Conservation (phyloP, 257 asterid species). For the Solanum sparsipilum region DNA sequence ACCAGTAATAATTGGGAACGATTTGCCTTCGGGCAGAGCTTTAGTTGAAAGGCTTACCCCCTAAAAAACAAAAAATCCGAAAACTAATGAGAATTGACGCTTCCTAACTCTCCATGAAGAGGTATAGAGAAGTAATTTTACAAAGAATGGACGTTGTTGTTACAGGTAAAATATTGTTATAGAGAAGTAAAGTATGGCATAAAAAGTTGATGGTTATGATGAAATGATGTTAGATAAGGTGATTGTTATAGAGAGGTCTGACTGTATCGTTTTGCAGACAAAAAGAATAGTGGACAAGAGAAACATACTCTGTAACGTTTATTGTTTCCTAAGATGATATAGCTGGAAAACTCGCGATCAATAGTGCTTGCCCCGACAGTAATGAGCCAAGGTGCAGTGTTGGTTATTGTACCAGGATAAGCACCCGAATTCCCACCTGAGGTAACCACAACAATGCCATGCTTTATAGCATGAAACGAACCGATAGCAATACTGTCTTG, state of each 20-base stretch:
- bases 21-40: conserved; percentile 26
- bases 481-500: conserved; percentile 79
- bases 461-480: conserved; percentile 75
- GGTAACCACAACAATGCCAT: conserved; percentile 66
- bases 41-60: conserved; percentile 66
- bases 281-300: background rate
- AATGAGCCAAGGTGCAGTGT: conserved; percentile 81
- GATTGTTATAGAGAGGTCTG: background rate
- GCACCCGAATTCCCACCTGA: conserved; percentile 97
- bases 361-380: conserved; percentile 89
- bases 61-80: conserved; percentile 12
- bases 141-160: background rate
- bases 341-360: conserved; percentile 63
- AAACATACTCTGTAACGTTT: conserved; percentile 31
- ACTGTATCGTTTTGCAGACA: background rate
- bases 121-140: background rate
- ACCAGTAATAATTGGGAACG: conserved; percentile 42
- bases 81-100: background rate
- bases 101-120: background rate
- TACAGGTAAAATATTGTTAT: background rate
- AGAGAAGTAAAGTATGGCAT: background rate
- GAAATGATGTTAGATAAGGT: background rate
- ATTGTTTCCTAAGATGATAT: conserved; percentile 47
- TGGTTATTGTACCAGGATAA: conserved; percentile 40
- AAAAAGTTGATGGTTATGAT: background rate